Percentiles rank a stretch among this genome's conserved stretches.
Evolutionary conservation across 495 filamentous ascomycete genomes (phyloP).

Genomic region (Aspergillus panamensis): DNA sequence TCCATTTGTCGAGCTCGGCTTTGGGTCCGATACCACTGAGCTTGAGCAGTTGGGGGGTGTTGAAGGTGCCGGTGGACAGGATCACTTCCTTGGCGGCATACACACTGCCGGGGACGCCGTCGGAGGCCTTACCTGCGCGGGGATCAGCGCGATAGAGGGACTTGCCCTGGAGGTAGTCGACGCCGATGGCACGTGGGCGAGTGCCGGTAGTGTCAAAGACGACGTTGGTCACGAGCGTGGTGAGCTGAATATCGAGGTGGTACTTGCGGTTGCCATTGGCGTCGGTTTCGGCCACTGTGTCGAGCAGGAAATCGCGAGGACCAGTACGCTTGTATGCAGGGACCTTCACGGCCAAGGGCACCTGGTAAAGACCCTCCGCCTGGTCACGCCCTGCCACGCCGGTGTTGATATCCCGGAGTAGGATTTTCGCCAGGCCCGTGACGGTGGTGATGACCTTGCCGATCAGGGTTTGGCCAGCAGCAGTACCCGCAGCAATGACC

Average conservation of each 20-base stretch:
- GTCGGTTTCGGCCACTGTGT: slow-evolving; percentile 22
- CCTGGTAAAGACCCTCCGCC: slow-evolving; percentile 44
- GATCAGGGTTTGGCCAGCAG: slow-evolving; percentile 33
- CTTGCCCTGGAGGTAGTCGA: slow-evolving; percentile 59
- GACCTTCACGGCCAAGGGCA: slow-evolving; percentile 46
- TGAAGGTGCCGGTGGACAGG: slow-evolving; percentile 57
- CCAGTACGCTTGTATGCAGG: slow-evolving; percentile 46
- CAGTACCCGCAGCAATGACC: slow-evolving; percentile 47
- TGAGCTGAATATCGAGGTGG: slow-evolving; percentile 54
- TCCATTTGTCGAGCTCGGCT: slow-evolving; percentile 41
- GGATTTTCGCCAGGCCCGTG: slow-evolving; percentile 38
- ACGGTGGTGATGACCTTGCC: slow-evolving; percentile 40
- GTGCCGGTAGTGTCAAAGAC: slow-evolving; percentile 44
- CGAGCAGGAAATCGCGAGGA: slow-evolving; percentile 50
- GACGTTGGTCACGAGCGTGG: slow-evolving; percentile 60
- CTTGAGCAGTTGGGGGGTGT: slow-evolving; percentile 64
- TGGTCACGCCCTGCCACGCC: slow-evolving; percentile 33
- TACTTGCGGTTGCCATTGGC: slow-evolving; percentile 40
- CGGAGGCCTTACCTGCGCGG: slow-evolving; percentile 18
- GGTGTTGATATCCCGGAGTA: slow-evolving; percentile 52
- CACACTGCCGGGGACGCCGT: slow-evolving; percentile 35
- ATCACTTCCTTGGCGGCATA: slow-evolving; percentile 55
- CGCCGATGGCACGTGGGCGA: slow-evolving; percentile 54
- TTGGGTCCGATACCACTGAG: slow-evolving; percentile 60
- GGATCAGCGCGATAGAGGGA: slow-evolving; percentile 60